These are phyloP conservation scores for Crithidia bombi DNA, from an alignment of 208 protist species.

Conservation along the genomic window DNA sequence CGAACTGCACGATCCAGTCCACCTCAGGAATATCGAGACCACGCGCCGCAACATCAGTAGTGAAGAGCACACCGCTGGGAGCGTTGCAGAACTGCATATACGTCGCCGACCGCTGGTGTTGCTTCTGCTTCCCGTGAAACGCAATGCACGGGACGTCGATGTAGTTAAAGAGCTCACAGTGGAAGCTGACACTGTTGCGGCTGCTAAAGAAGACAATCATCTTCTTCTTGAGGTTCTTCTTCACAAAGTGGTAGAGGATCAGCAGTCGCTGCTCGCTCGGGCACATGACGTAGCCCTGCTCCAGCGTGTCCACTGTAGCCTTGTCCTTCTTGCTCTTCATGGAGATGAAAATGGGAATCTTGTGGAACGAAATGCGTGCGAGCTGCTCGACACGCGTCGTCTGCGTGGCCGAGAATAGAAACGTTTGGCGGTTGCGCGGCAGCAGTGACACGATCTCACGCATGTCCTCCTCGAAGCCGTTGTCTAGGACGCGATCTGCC, in stretches of 20 bases:
- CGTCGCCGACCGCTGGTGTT: slow-evolving; percentile 98
- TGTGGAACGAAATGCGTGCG: slow-evolving; percentile 95
- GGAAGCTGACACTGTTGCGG: slow-evolving; percentile 98
- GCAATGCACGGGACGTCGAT: slow-evolving; percentile 99
- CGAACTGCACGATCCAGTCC: slow-evolving; percentile 99
- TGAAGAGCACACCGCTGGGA: slow-evolving; percentile 97
- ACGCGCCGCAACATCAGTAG: slow-evolving; percentile 99
- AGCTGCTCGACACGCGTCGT: slow-evolving; percentile 98
- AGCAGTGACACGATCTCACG: slow-evolving; percentile 98
- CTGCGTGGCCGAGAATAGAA: slow-evolving; percentile 99
- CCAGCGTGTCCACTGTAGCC: slow-evolving; percentile 94
- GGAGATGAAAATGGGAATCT: slow-evolving; percentile 96
- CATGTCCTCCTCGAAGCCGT: slow-evolving; percentile 99
- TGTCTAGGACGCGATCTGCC: slow-evolving; percentile 98
- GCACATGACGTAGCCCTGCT: slow-evolving; percentile 99
- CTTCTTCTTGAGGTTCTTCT: slow-evolving; percentile 98
- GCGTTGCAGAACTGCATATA: slow-evolving; percentile 99
- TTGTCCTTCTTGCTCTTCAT: slow-evolving; percentile 93
- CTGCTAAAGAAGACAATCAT: slow-evolving; percentile 99
- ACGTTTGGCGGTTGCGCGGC: slow-evolving; percentile 96
- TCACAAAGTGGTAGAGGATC: slow-evolving; percentile 99
- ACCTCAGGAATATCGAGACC: slow-evolving; percentile 99
- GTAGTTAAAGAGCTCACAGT: slow-evolving; percentile 99
- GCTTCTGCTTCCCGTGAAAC: slow-evolving; percentile 99
- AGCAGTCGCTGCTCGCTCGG: slow-evolving; percentile 95